Evolutionary conservation across 2,329 filamentous ascomycete genomes (phyloP), one percentile per base, ranked within the genome.

Genomic region (Trichoderma sp.): DNA sequence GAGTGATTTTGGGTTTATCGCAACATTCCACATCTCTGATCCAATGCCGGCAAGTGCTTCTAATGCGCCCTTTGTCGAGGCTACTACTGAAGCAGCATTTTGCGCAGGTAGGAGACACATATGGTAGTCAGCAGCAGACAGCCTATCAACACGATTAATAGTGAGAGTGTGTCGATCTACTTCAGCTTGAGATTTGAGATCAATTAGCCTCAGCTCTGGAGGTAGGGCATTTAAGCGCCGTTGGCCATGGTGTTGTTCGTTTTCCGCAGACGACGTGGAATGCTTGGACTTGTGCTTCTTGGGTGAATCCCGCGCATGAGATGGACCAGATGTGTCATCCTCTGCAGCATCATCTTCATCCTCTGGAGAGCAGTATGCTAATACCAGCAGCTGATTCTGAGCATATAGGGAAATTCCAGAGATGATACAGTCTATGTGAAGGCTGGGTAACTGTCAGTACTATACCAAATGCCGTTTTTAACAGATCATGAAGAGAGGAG

Each of bases 321-420:
- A 63, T 21, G 63, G 24, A 16, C 67, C 43, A 3, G 59, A 21
- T 49, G 37, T 69, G 1, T 81, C 78, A 1, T 80, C 78, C 4
- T 79, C 77, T 2, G 82, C 81, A 8, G 85, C 80, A 11, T 90
- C 86, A 16, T 89, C 86, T n/a, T 91, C 86, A 10, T 90, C 84
- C 56, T 93, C 91, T 46, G 90, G 88, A 70, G 90, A 90, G 75
- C 94, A 90, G 81, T 96, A 97, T 77, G 94, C 94, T 81, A 99
- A 90, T 75, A 98, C 91, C 75, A 97, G 87, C 79, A 99, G 86
- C 74, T 97, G 85, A 77, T 89, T 96, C 77, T 93, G 93, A 77
- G 94, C 97, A 89, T 97, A 98, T 81, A 99, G 86, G 72, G 95
- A 96, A 80, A 99, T 91, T 76, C 96, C 96, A 78, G 96, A 97